Base-by-base conservation (phyloP, 2,329 filamentous ascomycete species). In the Sporothrix mexicana region DNA sequence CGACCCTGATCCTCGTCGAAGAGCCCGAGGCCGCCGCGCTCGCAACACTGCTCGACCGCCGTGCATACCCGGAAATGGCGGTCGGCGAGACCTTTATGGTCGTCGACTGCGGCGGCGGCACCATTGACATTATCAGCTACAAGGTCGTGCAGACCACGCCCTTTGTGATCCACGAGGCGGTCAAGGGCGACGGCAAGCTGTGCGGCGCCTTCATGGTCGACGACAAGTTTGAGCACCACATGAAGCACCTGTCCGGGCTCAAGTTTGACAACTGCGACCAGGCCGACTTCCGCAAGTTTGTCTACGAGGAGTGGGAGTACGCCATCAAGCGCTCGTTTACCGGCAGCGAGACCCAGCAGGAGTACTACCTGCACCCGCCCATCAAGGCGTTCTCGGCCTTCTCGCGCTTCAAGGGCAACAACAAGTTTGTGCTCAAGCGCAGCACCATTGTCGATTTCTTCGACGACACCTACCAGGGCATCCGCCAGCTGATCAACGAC, bases 161-260 rank as follows among this genome's bases (percentile, higher is more conserved):
- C n/a, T 78, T 87, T 7, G 80, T 84, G 73, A 79, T 88, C n/a
- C 80, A 82, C 72, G 86, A 88, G 77, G 83, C 85, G 15, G 83
- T 83, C 3, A 81, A 83, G 45, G 85, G 85, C 1, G 85, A 83
- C 10, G 86, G 86, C 15, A 84, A 83, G 4, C 81, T 84, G 74
- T 87, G 85, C 73, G 86, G 86, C 25, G 86, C 84, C 1, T 83
- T 84, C 1, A 83, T 85, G 75, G 79, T 88, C 71, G 86, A 87
- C 74, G 81, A 83, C 76, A 79, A 84, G 23, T 88, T 88, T 73
- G 79, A 80, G 43, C 80, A 83, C 30, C 83, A 84, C 73, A 77
- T 87, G 36, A 82, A 81, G 71, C 77, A 81, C 20, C 84, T 82
- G 41, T 80, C 86, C 25, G 83, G 83, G 7, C 79, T 83, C 2